Base-by-base conservation (phyloP, 208 protist genomes). In the Phytomonas serpens region DNA sequence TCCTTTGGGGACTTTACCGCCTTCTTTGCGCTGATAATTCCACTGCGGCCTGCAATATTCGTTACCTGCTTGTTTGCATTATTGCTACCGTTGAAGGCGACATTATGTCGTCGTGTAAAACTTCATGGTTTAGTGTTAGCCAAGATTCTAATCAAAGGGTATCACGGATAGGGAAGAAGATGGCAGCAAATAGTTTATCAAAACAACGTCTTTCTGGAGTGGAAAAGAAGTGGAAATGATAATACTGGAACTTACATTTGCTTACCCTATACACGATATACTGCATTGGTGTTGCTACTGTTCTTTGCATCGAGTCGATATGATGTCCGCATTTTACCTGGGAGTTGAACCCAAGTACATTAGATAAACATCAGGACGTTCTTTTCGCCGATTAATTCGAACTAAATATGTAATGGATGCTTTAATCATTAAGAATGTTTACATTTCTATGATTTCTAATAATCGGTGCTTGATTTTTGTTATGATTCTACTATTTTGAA, bases 131-230 rank as follows among this genome's bases (percentile, higher is more conserved):
- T 47, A 71, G 16, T n/a, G 27, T 34, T n/a, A 57, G 47, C 23
- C 47, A 57, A 11, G 47, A 57, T 57, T 23, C 47, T 27, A 57
- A 67, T 36, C 38, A 27, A 73, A 33, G 61, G 38, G 23, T 32
- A 7, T n/a, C 40, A 66, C n/a, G 9, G 42, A 33, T 47, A 70
- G 61, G 31, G 64, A 29, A 70, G 77, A 47, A 62, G 29, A 33
- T 27, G 65, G 31, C 37, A 61, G 11, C 33, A 69, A 5, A 14
- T 70, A 19, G 16, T 23, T 30, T 30, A 34, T 5, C 37, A 64
- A 30, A 65, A 30, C 32, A 40, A 13, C 4, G 34, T 31, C 23
- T 14, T 40, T 16, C 5, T 33, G 27, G 36, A 64, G 9, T 47
- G 32, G 27, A 38, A 33, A n/a, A 31, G 31, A 32, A 13, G 14